Evolutionary conservation across 2,329 filamentous ascomycete genomes (phyloP), one percentile per base, ranked within the genome.

Genomic region (Aureobasidium sp.): DNA sequence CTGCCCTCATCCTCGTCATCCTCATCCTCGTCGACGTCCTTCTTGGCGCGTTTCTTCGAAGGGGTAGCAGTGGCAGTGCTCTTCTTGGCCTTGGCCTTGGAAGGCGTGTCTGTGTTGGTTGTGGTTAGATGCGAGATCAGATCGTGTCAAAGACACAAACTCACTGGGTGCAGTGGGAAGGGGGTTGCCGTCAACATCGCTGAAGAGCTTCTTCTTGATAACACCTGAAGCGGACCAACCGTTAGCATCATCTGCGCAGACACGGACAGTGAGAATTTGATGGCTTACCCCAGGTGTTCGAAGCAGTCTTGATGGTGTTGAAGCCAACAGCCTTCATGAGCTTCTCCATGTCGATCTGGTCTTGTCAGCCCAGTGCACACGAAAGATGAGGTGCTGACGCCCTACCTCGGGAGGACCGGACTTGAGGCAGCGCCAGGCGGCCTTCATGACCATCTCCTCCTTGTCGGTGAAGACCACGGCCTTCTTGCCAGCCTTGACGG

Each of bases 391-490:
- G 15, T 25, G 35, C 17, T 10, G 17, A 5, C 33, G 13, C 13
- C 38, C 40, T 42, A 64, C 63, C 49, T 73, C 71, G 4, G 70
- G 71, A 7, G 64, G 57, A 42, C 67, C 68, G 19, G 64, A 58
- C 66, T 71, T 72, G 51, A 73, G 65, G 42, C 69, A 71, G 42
- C 63, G 60, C 61, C 67, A 70, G 25, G 70, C 70, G 33, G 66
- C 62, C 60, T 71, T 67, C 38, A 71, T 60, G 38, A 68, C 62
- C 11, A 45, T 60, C 59, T 68, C 65, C 45, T 72, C 69, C 40
- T 65, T 67, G 9, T 67, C 65, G 54, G 64, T 68, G 65, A 73
- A 69, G 53, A 17, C 4, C 3, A 40, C 4, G 51, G 11, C 27
- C 51, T 55, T 55, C 47, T 53, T 49, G 13, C 54, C 47, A n/a